Evolutionary conservation across 1,284 basidiomycete genomes (phyloP), one percentile per base, ranked within the genome.

Genomic region (Tylopilus orsonianus): DNA sequence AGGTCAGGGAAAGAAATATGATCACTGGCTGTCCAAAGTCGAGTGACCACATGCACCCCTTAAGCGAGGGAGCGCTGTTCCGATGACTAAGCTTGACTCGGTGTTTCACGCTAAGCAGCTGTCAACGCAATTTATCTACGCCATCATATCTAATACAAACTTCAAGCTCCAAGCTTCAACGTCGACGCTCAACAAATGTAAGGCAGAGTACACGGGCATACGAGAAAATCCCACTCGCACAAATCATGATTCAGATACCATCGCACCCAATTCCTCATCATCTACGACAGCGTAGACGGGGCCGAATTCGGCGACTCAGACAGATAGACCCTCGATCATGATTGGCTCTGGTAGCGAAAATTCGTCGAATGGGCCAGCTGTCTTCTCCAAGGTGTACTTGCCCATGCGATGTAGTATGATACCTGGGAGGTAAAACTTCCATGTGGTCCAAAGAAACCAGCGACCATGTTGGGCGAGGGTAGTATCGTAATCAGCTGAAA

Each of bases 381-480:
- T 59, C 46, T 67, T 71, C 63, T 84, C 79, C 16, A 86, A 61
- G 33, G 68, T 53, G 24, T 51, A 49, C 50, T 71, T 67, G 12
- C 51, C 62, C 26, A 41, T 13, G 20, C 57, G 60, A 39, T 67
- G 65, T n/a, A 60, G 60, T 53, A 69, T 50, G 14, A 73, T 59
- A 37, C 73, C 63, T 0, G 83, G 84, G 14, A 77, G 67, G 59
- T 87, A 90, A 59, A 79, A 90, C 43, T 66, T 63, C 50, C 72
- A 71, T 6, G 78, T 77, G 53, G 85, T 89, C 89, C 89, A 91
- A 34, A 91, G 71, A 75, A 91, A 90, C 56, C 75, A 66, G 33
- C 89, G 80, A 20, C 80, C 75, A 59, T 88, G 77, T 55, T 75
- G 74, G 10, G 79, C 72, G 34, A 75, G 74, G 29, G 77, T 80